A percentile compares a stretch with the other conserved stretches of the same genome.
phyloP scores from a whole-genome alignment of 176 grass and related monocot genomes.

The Juncus effusus region DNA sequence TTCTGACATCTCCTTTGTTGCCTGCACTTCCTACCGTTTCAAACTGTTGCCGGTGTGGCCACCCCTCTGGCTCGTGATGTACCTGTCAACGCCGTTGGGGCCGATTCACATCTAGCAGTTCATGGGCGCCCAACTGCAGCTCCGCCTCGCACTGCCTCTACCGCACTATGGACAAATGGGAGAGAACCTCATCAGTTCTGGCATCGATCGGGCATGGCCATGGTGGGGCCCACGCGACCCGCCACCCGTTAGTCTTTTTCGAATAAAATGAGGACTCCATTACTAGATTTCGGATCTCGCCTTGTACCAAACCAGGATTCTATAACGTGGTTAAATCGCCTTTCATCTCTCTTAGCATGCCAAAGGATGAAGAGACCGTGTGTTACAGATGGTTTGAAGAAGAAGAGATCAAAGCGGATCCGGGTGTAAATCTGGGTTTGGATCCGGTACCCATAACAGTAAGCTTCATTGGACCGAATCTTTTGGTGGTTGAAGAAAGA shows the following conservation, averaged over 20 bases:
- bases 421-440: too few relatives aligned
- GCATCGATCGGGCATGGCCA: conserved; percentile 30
- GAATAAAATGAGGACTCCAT: conserved; percentile 27
- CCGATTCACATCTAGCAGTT: neutral
- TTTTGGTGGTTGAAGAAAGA: conserved; percentile 23
- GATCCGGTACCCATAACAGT: conserved; percentile 20
- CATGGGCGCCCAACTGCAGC: neutral
- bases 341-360: conserved; percentile 21
- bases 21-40: conserved; percentile 44
- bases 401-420: neutral
- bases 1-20: conserved; percentile 30
- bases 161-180: conserved; percentile 37
- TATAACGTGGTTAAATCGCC: conserved; percentile 22
- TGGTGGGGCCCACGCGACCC: conserved; percentile 17
- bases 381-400: conserved; percentile 20
- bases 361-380: conserved; percentile 21
- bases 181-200: conserved; percentile 39
- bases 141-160: conserved; percentile 18
- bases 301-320: conserved; percentile 17
- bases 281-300: conserved; percentile 23
- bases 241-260: conserved; percentile 26
- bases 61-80: too few relatives aligned
- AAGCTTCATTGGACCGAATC: conserved; percentile 28
- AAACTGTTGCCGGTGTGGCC: neutral
- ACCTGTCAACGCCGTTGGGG: conserved; percentile 33